Percentiles rank a stretch among this genome's conserved stretches.
Evolutionary conservation across 768 basidiomycete genomes (phyloP).

Genomic region (Cantharellus cinnabarinus): DNA sequence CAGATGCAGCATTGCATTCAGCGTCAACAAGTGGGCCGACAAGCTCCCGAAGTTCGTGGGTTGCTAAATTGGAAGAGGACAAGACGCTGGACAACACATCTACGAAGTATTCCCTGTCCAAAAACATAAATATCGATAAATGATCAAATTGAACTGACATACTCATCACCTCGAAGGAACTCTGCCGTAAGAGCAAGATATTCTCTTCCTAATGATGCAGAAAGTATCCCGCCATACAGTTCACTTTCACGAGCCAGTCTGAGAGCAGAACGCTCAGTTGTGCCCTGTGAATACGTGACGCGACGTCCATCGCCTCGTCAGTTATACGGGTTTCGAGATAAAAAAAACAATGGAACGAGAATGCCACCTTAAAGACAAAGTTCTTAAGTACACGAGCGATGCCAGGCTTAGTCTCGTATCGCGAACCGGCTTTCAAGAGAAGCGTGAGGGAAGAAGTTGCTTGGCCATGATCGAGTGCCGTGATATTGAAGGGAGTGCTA

Average conservation of each 20-base stretch:
- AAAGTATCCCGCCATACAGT: constrained; percentile 80
- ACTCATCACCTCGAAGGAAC: constrained; percentile 93
- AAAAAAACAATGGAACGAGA: background rate
- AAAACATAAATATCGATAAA: background rate
- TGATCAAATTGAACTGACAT: constrained; percentile 20
- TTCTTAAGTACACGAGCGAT: constrained; percentile 90
- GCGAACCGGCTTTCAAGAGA: constrained; percentile 78
- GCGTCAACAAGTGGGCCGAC: constrained; percentile 39
- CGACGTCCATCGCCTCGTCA: background rate
- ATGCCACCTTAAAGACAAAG: constrained; percentile 91
- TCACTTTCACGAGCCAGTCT: constrained; percentile 84
- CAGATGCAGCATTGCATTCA: constrained; percentile 41
- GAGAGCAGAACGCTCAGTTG: constrained; percentile 65
- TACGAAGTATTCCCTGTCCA: constrained; percentile 62
- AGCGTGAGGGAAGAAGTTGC: constrained; percentile 75
- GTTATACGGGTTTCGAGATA: background rate
- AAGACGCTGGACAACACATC: constrained; percentile 72
- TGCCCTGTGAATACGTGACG: constrained; percentile 37
- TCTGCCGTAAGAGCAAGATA: constrained; percentile 86
- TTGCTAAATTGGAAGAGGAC: constrained; percentile 48
- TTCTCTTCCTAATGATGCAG: constrained; percentile 66
- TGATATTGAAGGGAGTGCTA: constrained; percentile 67
- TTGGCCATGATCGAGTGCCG: constrained; percentile 61
- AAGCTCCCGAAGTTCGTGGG: constrained; percentile 25
- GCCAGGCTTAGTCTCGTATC: constrained; percentile 76